phyloP scores from a whole-genome alignment of 257 asterid species.

The Solanum chiquidenum region DNA sequence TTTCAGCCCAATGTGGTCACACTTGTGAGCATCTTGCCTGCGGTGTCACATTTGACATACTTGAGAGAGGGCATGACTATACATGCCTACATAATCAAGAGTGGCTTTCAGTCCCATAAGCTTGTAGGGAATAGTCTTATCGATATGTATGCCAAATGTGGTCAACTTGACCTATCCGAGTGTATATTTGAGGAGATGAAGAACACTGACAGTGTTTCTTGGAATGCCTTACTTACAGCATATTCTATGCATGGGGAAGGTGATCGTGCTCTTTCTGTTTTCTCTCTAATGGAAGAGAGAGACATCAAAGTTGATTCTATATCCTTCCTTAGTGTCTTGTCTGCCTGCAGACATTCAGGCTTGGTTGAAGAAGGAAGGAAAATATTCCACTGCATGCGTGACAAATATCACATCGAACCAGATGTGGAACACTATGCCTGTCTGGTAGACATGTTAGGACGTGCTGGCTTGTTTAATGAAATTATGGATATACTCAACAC shows the following conservation, averaged over 20 bases:
- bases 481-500: constrained; percentile 8
- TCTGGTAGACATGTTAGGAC: constrained; percentile 15
- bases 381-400: constrained; percentile 4
- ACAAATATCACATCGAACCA: constrained; percentile 6
- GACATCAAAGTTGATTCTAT: constrained; percentile 1
- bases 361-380: constrained; percentile 8
- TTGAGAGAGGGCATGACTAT: neutral
- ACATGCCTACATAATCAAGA: neutral
- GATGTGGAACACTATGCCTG: constrained; percentile 12
- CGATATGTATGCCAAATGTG: constrained; percentile 19
- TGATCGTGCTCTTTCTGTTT: constrained; percentile 5
- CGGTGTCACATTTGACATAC: neutral
- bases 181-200: constrained; percentile 5
- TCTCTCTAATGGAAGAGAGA: constrained; percentile 5
- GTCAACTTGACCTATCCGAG: constrained; percentile 4
- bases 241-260: constrained; percentile 15
- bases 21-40: constrained; percentile 4
- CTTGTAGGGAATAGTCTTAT: constrained; percentile 7
- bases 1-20: constrained; percentile 1
- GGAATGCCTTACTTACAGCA: constrained; percentile 21
- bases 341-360: constrained; percentile 17
- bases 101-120: constrained; percentile 4
- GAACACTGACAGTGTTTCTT: constrained; percentile 6
- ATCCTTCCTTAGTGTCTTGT: constrained; percentile 7
- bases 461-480: constrained; percentile 16